Percentiles rank a stretch among this genome's conserved stretches.
Conservation (phyloP, 208 protist species). For the Borovskyia barvae region DNA sequence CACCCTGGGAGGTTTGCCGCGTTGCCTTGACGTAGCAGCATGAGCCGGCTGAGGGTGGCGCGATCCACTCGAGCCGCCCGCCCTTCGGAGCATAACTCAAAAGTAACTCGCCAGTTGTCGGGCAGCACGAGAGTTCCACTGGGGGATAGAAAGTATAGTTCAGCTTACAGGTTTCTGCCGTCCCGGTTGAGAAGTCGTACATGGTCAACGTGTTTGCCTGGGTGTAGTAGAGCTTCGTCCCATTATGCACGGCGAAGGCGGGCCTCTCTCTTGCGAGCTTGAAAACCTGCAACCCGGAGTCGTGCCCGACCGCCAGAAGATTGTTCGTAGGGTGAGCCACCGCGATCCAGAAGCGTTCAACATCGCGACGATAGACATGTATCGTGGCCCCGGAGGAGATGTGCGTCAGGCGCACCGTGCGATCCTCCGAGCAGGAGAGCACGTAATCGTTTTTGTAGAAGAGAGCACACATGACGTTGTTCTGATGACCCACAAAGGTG, state of each 20-base stretch:
- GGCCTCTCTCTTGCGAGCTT: constrained; percentile 97
- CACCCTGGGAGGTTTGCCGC: constrained; percentile 66
- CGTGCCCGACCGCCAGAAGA: constrained; percentile 97
- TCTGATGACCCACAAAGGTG: constrained; percentile 95
- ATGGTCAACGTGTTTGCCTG: constrained; percentile 44
- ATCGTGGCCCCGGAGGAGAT: constrained; percentile 31
- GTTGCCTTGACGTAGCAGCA: constrained; percentile 15
- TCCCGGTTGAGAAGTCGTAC: constrained; percentile 50
- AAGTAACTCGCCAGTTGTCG: constrained; percentile 34
- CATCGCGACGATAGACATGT: constrained; percentile 93
- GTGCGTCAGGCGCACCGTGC: constrained; percentile 94
- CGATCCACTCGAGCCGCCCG: constrained; percentile 29
- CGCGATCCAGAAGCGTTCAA: constrained; percentile 98
- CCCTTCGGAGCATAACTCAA: constrained; percentile 52
- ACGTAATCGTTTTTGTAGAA: constrained; percentile 98
- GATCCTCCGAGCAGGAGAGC: constrained; percentile 96
- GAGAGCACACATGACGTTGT: constrained; percentile 97
- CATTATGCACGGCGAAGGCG: constrained; percentile 51
- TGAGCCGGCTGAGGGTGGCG: constrained; percentile 8
- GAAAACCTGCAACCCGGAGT: constrained; percentile 97
- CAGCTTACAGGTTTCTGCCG: constrained; percentile 10
- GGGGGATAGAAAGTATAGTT: constrained; percentile 45
- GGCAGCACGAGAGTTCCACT: constrained; percentile 60
- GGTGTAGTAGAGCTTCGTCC: constrained; percentile 55
- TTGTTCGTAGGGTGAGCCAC: constrained; percentile 92